Evolutionary conservation across 176 grass and related monocot genomes (phyloP).

Genomic region (Melocanna baccifera): DNA sequence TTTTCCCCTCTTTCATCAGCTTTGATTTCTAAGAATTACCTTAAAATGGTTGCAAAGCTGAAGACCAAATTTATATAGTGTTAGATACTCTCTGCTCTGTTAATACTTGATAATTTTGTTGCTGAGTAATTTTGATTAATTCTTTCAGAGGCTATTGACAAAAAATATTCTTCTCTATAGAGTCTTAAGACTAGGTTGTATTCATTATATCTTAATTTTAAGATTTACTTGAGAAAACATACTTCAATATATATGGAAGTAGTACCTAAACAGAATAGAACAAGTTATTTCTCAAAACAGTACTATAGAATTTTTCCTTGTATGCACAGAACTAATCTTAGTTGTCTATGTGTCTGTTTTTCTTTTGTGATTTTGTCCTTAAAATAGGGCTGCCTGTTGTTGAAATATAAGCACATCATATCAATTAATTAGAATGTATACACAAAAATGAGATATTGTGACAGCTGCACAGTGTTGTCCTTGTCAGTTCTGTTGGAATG

Average conservation of each 20-base stretch:
- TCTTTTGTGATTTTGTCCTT: not conserved
- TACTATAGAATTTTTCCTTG: not conserved
- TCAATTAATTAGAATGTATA: not conserved
- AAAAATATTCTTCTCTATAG: constrained; percentile 1
- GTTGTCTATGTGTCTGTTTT: not conserved
- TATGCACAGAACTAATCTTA: not conserved
- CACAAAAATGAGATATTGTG: not conserved
- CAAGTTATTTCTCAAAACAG: not conserved
- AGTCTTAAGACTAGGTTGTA: not conserved
- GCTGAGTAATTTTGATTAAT: not conserved
- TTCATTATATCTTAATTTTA: not conserved
- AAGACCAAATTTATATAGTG: not conserved
- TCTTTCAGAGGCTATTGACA: not conserved
- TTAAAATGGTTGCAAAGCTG: not conserved
- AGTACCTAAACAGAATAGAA: not conserved
- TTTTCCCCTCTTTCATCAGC: not conserved
- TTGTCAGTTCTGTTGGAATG: not conserved
- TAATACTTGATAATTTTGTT: not conserved
- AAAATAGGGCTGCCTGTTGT: not conserved
- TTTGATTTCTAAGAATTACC: constrained; percentile 17
- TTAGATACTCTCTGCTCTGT: not conserved
- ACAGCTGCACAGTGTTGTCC: not conserved
- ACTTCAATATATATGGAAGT: not conserved
- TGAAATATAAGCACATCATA: not conserved
- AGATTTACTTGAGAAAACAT: not conserved